phyloP scores from a whole-genome alignment of 805 yeast genomes.

The Jamesozyma lodderae region DNA sequence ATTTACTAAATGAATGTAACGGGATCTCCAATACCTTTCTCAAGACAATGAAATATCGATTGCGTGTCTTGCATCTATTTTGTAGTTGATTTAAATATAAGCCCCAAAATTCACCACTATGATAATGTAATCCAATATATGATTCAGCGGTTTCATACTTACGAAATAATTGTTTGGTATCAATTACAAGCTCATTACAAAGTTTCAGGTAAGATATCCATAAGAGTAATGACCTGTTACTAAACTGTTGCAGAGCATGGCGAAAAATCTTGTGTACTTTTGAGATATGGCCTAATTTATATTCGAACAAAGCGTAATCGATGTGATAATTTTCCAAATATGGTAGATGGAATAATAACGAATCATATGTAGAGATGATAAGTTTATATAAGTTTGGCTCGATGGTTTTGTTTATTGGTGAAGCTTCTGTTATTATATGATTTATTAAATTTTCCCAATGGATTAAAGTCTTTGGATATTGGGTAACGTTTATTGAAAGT shows the following conservation, averaged over 20 bases:
- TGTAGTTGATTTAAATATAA: constrained; percentile 24
- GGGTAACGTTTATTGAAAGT: constrained; percentile 19
- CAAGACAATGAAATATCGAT: constrained; percentile 21
- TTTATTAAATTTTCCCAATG: constrained; percentile 29
- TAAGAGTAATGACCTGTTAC: constrained; percentile 25
- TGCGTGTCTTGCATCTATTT: constrained; percentile 15
- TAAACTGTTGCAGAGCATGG: constrained; percentile 17
- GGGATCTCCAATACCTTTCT: constrained; percentile 28
- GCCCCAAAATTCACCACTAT: constrained; percentile 30
- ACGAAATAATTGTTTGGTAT: constrained; percentile 19
- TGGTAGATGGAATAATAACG: constrained; percentile 26
- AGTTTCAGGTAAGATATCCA: constrained; percentile 27
- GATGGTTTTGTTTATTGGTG: constrained; percentile 23
- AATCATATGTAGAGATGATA: constrained; percentile 21
- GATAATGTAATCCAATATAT: constrained; percentile 28
- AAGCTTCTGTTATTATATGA: constrained; percentile 15
- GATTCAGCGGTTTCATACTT: constrained; percentile 27
- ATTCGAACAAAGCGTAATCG: constrained; percentile 30
- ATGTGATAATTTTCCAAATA: constrained; percentile 28
- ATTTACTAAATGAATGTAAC: constrained; percentile 24
- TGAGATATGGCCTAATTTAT: constrained; percentile 23
- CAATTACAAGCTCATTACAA: constrained; percentile 22
- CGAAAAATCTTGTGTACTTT: constrained; percentile 22
- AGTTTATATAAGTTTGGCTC: constrained; percentile 14
- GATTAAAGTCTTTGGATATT: constrained; percentile 19